Evolutionary conservation across 257 asterid species (phyloP).

Genomic region (Ehretia macrophylla): DNA sequence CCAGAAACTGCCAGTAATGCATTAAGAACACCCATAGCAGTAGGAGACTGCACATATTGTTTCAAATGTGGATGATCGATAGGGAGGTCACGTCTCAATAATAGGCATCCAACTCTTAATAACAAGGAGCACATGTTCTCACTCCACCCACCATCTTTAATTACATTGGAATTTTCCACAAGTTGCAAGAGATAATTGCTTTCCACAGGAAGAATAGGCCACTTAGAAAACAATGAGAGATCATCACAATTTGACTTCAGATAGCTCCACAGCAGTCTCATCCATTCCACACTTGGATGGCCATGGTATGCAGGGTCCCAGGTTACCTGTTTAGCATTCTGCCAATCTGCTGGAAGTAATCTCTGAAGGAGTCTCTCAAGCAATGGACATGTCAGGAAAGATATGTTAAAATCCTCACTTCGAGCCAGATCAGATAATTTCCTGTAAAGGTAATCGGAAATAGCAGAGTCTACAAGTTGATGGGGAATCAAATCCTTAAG

Average conservation of each 20-base stretch:
- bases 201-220: slow-evolving; percentile 96
- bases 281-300: slow-evolving; percentile 86
- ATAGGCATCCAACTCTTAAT: slow-evolving; percentile 71
- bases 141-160: slow-evolving; percentile 94
- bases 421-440: slow-evolving; percentile 70
- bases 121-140: slow-evolving; percentile 75
- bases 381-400: slow-evolving; percentile 64
- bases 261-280: slow-evolving; percentile 75
- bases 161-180: slow-evolving; percentile 75
- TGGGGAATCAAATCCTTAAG: slow-evolving; percentile 77
- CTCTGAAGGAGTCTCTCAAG: slow-evolving; percentile 70
- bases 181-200: slow-evolving; percentile 65
- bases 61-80: slow-evolving; percentile 67
- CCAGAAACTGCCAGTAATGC: slow-evolving; percentile 65
- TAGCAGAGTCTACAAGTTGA: slow-evolving; percentile 62
- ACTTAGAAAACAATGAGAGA: slow-evolving; percentile 73
- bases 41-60: slow-evolving; percentile 72
- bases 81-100: slow-evolving; percentile 66
- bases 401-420: slow-evolving; percentile 61
- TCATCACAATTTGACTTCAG: slow-evolving; percentile 74
- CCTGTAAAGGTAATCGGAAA: slow-evolving; percentile 52
- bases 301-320: slow-evolving; percentile 72
- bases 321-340: slow-evolving; percentile 56
- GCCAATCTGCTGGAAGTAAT: slow-evolving; percentile 86
- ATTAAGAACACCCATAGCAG: slow-evolving; percentile 73